phyloP scores from a whole-genome alignment of 768 basidiomycete genomes.

The Coprinopsis cinerea region DNA sequence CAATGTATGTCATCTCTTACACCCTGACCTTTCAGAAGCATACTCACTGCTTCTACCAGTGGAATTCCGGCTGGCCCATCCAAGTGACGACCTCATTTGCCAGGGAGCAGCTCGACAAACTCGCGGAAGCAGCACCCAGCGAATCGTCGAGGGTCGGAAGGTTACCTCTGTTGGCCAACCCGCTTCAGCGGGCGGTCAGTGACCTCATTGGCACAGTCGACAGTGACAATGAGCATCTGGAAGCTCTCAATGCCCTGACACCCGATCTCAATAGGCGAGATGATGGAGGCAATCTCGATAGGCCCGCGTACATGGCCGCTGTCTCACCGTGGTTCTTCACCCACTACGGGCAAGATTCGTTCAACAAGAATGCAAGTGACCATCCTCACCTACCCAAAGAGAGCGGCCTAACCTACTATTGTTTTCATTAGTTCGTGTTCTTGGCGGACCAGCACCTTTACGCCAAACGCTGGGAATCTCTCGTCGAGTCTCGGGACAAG shows the following conservation, averaged over 20 bases:
- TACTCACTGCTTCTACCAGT: slow-evolving; percentile 31
- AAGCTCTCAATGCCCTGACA: slow-evolving; percentile 29
- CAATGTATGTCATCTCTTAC: slow-evolving; percentile 36
- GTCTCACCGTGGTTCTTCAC: slow-evolving; percentile 79
- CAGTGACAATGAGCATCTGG: slow-evolving; percentile 51
- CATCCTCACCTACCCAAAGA: neutral
- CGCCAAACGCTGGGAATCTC: slow-evolving; percentile 59
- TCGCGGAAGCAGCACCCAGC: neutral
- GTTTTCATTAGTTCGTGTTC: slow-evolving; percentile 48
- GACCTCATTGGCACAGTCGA: slow-evolving; percentile 43
- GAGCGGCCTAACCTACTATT: slow-evolving; percentile 3
- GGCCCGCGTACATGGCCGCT: slow-evolving; percentile 40
- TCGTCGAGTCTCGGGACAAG: slow-evolving; percentile 50
- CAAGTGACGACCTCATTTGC: slow-evolving; percentile 43
- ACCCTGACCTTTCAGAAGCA: slow-evolving; percentile 10
- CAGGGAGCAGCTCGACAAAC: slow-evolving; percentile 21
- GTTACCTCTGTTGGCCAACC: neutral
- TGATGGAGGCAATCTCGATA: slow-evolving; percentile 21
- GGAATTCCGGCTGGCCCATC: slow-evolving; percentile 79
- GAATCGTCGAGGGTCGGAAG: neutral
- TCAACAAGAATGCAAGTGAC: slow-evolving; percentile 18
- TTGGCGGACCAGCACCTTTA: slow-evolving; percentile 64
- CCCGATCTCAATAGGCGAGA: slow-evolving; percentile 19
- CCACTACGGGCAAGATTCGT: slow-evolving; percentile 60
- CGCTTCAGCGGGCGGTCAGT: slow-evolving; percentile 23